Conservation (phyloP, 345 rosid genomes). For the Excoecaria cochinchinensis region DNA sequence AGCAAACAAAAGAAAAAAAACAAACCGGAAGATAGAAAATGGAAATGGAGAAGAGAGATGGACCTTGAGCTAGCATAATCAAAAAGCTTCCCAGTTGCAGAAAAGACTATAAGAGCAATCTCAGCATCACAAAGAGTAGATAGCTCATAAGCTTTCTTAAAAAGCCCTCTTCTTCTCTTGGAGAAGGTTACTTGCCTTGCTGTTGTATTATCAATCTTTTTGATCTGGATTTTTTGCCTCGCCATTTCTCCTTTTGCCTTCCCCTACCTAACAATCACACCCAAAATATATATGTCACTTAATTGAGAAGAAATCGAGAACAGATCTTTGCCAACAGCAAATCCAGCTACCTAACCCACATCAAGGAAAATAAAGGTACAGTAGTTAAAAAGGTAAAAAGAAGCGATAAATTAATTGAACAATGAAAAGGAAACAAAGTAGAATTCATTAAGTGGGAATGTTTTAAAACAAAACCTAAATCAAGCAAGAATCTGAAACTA, state of each 20-base stretch:
- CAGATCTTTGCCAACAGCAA: not conserved
- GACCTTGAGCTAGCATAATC: slow-evolving; percentile 47
- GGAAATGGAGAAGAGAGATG: not conserved
- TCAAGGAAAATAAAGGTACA: not conserved
- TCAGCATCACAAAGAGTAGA: slow-evolving; percentile 50
- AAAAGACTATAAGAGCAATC: slow-evolving; percentile 34
- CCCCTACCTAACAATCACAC: no score
- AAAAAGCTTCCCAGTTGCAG: slow-evolving; percentile 41
- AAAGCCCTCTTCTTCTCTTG: slow-evolving; percentile 46
- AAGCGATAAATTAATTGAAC: not conserved
- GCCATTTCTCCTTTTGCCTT: slow-evolving; percentile 27
- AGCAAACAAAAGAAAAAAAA: not conserved
- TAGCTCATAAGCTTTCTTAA: slow-evolving; percentile 49
- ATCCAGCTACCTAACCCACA: not conserved
- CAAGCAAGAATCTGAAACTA: slow-evolving; percentile 3
- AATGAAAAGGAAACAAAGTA: not conserved
- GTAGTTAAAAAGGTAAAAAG: not conserved
- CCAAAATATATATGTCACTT: no score
- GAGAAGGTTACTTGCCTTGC: slow-evolving; percentile 52
- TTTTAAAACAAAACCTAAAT: not conserved
- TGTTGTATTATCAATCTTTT: slow-evolving; percentile 40
- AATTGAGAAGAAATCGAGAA: not conserved
- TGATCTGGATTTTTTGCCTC: slow-evolving; percentile 46
- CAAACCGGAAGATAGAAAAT: not conserved
- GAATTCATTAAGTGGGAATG: not conserved